Evolutionary conservation across 495 filamentous ascomycete genomes (phyloP).

Genomic region (Lasiosphaeria ovina): DNA sequence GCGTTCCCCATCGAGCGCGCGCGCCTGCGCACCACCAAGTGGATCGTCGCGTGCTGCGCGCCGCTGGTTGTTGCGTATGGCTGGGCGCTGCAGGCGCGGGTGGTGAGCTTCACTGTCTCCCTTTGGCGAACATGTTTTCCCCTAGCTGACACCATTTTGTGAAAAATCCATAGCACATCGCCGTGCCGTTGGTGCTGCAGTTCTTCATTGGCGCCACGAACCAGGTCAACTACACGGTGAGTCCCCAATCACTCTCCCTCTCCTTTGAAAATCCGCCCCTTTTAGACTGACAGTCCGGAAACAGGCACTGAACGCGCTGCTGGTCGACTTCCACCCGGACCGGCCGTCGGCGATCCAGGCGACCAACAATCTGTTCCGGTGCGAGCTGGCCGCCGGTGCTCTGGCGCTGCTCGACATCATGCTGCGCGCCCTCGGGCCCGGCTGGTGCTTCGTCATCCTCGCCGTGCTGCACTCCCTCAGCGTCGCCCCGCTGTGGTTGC

Average conservation of each 20-base stretch:
- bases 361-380: constrained; percentile 9
- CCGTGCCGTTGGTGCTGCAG: constrained; percentile 14
- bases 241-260: not conserved
- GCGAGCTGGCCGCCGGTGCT: constrained; percentile 7
- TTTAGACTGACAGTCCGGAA: not conserved
- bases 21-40: constrained; percentile 4
- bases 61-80: constrained; percentile 9
- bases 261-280: not conserved
- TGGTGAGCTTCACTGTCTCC: not conserved
- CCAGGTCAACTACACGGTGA: constrained; percentile 11
- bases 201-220: constrained; percentile 16
- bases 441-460: constrained; percentile 1
- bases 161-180: constrained; percentile 4
- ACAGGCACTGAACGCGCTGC: constrained; percentile 7
- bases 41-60: constrained; percentile 7
- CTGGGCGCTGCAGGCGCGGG: constrained; percentile 7
- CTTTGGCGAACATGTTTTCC: not conserved
- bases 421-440: not conserved
- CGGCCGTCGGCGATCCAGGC: constrained; percentile 8
- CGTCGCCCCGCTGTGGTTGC: not conserved
- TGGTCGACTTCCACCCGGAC: constrained; percentile 13
- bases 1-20: constrained; percentile 15
- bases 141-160: not conserved
- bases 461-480: not conserved
- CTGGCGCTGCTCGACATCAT: constrained; percentile 1